A percentile compares a stretch with the other conserved stretches of the same genome.
These are phyloP conservation scores for Colletotrichum tropicicola DNA, from an alignment of 2,329 filamentous ascomycete species.

Conservation along the genomic window DNA sequence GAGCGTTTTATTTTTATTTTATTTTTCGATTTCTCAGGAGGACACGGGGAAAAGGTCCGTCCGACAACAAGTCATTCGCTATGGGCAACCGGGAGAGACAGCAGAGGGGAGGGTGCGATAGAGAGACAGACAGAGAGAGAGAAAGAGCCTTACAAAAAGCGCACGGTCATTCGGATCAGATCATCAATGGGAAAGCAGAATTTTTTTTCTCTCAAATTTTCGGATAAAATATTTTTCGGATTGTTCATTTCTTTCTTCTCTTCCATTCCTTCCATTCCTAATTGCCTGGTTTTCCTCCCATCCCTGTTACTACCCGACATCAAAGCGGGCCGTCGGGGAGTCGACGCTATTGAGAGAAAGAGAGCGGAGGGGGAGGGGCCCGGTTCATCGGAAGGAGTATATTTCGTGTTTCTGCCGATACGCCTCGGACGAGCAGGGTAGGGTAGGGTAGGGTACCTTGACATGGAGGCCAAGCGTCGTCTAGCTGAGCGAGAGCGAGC, in stretches of 20 bases:
- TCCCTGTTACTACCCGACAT: neutral
- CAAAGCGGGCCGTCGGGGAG: neutral
- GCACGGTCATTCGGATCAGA: neutral
- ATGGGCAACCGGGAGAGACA: neutral
- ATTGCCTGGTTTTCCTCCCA: neutral
- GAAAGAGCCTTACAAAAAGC: neutral
- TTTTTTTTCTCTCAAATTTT: neutral
- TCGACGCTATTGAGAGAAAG: neutral
- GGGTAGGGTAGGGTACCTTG: no score
- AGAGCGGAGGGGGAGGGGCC: neutral
- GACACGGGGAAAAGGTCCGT: neutral
- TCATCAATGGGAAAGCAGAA: slow-evolving; percentile 9
- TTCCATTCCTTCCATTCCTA: neutral
- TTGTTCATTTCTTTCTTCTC: neutral
- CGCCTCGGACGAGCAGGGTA: slow-evolving; percentile 7
- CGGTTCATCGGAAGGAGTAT: slow-evolving; percentile 22
- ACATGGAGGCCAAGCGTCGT: no score
- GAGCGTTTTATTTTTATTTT: neutral
- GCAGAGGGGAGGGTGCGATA: neutral
- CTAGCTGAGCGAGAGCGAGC: no score
- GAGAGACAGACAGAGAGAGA: neutral
- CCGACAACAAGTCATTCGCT: neutral
- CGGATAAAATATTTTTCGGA: neutral
- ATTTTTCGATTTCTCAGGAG: neutral
- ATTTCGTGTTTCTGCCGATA: neutral